These are phyloP conservation scores for Saccharomycopsis amapae DNA, from an alignment of 805 yeast species.

Conservation along the genomic window DNA sequence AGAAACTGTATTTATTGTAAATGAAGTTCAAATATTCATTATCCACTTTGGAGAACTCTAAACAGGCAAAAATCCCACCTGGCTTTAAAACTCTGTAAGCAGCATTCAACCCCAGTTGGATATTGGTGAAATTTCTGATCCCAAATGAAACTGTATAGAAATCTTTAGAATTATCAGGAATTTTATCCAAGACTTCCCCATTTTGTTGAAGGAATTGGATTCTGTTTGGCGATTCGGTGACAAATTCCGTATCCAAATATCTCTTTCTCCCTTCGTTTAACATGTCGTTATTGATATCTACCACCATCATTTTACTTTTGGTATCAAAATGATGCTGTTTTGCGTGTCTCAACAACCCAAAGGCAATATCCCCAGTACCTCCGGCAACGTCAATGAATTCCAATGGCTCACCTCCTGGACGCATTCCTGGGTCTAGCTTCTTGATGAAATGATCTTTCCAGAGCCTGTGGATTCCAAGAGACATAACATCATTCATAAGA, in stretches of 20 bases:
- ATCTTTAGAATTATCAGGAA: conserved; percentile 84
- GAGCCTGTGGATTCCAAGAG: conserved; percentile 86
- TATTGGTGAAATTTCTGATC: conserved; percentile 90
- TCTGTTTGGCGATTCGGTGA: conserved; percentile 40
- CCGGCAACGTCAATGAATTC: conserved; percentile 96
- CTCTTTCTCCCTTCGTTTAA: conserved; percentile 84
- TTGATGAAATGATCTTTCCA: conserved; percentile 92
- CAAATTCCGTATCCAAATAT: conserved; percentile 52
- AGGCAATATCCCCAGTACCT: conserved; percentile 98
- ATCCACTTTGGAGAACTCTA: conserved; percentile 89
- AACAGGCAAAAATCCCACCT: conserved; percentile 95
- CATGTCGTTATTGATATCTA: conserved; percentile 96
- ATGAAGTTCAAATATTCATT: conserved; percentile 65
- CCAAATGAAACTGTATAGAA: conserved; percentile 96
- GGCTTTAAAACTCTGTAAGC: conserved; percentile 95
- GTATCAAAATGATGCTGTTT: conserved; percentile 67
- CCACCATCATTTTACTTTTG: conserved; percentile 76
- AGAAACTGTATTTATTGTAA: conserved; percentile 85
- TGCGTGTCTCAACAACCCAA: conserved; percentile 90
- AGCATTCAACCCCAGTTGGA: conserved; percentile 89
- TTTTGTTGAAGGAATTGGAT: conserved; percentile 82
- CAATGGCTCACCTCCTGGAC: conserved; percentile 81
- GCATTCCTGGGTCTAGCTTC: conserved; percentile 84
- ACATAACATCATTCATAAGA: conserved; percentile 97
- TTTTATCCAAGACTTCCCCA: conserved; percentile 81